phyloP scores from a whole-genome alignment of 108 stramenopile genomes.

The Seminavis robusta region DNA sequence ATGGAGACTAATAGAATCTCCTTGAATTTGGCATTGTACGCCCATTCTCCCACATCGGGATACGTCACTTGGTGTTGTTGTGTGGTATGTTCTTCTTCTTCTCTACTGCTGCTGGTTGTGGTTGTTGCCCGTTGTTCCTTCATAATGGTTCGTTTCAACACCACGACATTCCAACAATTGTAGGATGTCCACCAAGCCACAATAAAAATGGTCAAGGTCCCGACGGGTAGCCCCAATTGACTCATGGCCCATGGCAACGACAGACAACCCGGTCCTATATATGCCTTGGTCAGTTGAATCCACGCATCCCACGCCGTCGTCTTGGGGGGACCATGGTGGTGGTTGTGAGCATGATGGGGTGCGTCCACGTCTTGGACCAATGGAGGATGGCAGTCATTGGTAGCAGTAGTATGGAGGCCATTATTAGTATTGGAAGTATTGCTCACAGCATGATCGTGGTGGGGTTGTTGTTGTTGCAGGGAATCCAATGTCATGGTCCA shows the following conservation, averaged over 20 bases:
- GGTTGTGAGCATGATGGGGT: no score
- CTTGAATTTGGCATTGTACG: slow-evolving; percentile 51
- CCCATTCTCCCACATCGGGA: slow-evolving; percentile 66
- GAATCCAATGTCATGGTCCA: no score
- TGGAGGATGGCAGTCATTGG: no score
- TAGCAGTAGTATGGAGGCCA: no score
- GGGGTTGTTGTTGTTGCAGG: no score
- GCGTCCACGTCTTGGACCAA: no score
- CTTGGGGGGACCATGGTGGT: no score
- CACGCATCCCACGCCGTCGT: slow-evolving; percentile 51
- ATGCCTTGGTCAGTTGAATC: slow-evolving; percentile 62
- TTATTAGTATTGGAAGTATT: no score
- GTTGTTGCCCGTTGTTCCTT: not conserved
- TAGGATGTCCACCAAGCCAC: slow-evolving; percentile 49
- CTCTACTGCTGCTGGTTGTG: not conserved
- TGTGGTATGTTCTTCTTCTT: not conserved
- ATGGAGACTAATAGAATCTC: slow-evolving; percentile 43
- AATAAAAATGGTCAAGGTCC: slow-evolving; percentile 29
- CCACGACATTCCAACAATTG: slow-evolving; percentile 64
- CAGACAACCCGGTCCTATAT: slow-evolving; percentile 65
- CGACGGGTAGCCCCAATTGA: slow-evolving; percentile 46
- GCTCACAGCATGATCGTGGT: no score
- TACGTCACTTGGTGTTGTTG: slow-evolving; percentile 38
- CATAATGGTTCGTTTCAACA: slow-evolving; percentile 47
- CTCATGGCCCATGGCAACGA: slow-evolving; percentile 66